Evolutionary conservation across 1,284 basidiomycete genomes (phyloP).

Genomic region (Waitea zeae): DNA sequence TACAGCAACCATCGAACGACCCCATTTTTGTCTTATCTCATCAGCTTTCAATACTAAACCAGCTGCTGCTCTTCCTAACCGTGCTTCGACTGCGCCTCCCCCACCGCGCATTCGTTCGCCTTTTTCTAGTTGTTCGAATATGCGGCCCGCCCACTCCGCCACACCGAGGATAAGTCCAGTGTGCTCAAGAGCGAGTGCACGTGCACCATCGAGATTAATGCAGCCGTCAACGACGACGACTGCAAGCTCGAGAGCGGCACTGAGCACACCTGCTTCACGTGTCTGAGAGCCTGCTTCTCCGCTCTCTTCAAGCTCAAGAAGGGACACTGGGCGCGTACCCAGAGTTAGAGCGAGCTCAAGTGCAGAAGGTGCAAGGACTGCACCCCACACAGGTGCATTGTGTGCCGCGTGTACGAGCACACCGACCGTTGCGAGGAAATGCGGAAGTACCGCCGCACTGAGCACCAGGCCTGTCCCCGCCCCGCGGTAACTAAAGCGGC

Average conservation of each 20-base stretch:
- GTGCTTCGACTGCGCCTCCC: slow-evolving; percentile 44
- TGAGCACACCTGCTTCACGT: slow-evolving; percentile 56
- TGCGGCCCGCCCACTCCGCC: slow-evolving; percentile 65
- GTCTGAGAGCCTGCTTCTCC: slow-evolving; percentile 12
- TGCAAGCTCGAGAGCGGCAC: slow-evolving; percentile 58
- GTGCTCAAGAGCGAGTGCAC: slow-evolving; percentile 59
- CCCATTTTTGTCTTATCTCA: slow-evolving; percentile 61
- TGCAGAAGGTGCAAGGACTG: slow-evolving; percentile 63
- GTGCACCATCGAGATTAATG: slow-evolving; percentile 61
- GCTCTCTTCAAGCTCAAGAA: slow-evolving; percentile 23
- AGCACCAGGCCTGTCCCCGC: slow-evolving; percentile 72
- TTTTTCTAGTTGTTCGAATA: slow-evolving; percentile 51
- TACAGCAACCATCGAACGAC: slow-evolving; percentile 46
- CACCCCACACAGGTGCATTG: slow-evolving; percentile 65
- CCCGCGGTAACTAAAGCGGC: slow-evolving; percentile 34
- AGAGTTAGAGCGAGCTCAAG: slow-evolving; percentile 71
- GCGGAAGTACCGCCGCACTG: slow-evolving; percentile 55
- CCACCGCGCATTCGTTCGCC: slow-evolving; percentile 44
- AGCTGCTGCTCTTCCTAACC: slow-evolving; percentile 51
- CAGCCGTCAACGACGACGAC: slow-evolving; percentile 64
- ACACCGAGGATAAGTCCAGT: slow-evolving; percentile 51
- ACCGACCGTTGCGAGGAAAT: slow-evolving; percentile 60
- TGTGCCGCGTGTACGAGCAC: slow-evolving; percentile 73
- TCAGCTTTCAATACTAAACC: slow-evolving; percentile 72
- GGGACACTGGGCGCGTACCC: slow-evolving; percentile 47